These are phyloP conservation scores for Hortaea werneckii DNA, from an alignment of 2,329 filamentous ascomycete species.

Conservation along the genomic window DNA sequence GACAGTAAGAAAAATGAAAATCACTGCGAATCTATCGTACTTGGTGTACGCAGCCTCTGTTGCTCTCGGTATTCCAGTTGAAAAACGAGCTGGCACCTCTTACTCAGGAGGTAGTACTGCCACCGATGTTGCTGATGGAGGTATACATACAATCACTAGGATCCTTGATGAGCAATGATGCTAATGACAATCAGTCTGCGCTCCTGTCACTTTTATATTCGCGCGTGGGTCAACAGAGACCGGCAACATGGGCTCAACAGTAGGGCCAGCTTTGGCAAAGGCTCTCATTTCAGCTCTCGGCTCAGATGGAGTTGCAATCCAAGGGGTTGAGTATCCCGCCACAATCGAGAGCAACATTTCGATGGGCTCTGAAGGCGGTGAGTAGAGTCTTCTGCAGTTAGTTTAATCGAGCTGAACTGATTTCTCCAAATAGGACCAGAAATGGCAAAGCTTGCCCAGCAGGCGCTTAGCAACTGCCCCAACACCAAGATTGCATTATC, in stretches of 20 bases:
- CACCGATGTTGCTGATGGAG: slow-evolving; percentile 9
- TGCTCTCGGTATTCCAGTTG: slow-evolving; percentile 8
- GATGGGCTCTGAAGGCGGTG: slow-evolving; percentile 10
- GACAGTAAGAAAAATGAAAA: slow-evolving; percentile 8
- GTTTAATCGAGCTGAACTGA: neutral
- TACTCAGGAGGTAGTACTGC: slow-evolving; percentile 12
- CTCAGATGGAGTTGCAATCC: slow-evolving; percentile 37
- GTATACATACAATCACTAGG: neutral
- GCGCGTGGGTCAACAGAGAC: slow-evolving; percentile 46
- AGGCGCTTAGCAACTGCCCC: slow-evolving; percentile 17
- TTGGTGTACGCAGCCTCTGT: slow-evolving; percentile 11
- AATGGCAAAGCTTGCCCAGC: slow-evolving; percentile 13
- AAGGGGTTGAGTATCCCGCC: slow-evolving; percentile 27
- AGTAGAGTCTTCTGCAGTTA: neutral
- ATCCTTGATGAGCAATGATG: no score
- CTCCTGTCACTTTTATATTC: slow-evolving; percentile 44
- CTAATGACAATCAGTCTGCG: slow-evolving; percentile 23
- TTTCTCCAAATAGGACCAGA: slow-evolving; percentile 8
- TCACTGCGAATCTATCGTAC: slow-evolving; percentile 11
- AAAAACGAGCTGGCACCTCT: slow-evolving; percentile 8
- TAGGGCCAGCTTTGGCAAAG: slow-evolving; percentile 43
- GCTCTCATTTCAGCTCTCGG: slow-evolving; percentile 35
- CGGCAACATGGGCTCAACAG: slow-evolving; percentile 42
- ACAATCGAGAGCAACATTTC: slow-evolving; percentile 11
- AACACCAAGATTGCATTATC: slow-evolving; percentile 19